A percentile compares a stretch with the other conserved stretches of the same genome.
These are phyloP conservation scores for Xylaria cubensis DNA, from an alignment of 495 filamentous ascomycete species.

Conservation along the genomic window DNA sequence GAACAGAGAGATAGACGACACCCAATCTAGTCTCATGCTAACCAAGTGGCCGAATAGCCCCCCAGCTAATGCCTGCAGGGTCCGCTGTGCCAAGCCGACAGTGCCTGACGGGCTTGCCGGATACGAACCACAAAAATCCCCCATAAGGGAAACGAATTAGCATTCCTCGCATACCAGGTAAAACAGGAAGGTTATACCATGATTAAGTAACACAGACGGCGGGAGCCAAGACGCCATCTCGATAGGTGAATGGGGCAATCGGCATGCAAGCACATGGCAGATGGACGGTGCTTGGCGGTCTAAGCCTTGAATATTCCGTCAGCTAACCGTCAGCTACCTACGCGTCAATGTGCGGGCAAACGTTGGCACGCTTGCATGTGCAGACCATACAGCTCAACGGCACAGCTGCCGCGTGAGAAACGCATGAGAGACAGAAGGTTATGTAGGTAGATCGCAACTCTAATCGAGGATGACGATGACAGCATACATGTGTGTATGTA, in stretches of 20 bases:
- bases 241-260: conserved; percentile 18
- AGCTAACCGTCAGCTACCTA: conserved; percentile 5
- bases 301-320: conserved; percentile 10
- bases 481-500: not conserved
- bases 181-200: conserved; percentile 5
- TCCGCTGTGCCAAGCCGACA: conserved; percentile 1
- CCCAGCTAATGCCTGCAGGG: not conserved
- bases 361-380: not conserved
- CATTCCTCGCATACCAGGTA: not conserved
- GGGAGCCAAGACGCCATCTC: conserved; percentile 26
- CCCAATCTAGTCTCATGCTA: no score
- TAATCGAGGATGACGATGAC: not conserved
- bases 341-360: conserved; percentile 4
- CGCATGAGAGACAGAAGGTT: no score
- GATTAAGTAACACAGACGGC: not conserved
- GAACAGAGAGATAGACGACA: no score
- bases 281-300: conserved; percentile 12
- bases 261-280: conserved; percentile 14
- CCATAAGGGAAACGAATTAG: not conserved
- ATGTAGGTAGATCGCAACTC: not conserved
- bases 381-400: not conserved
- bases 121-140: conserved; percentile 11
- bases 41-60: not conserved
- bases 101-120: conserved; percentile 16
- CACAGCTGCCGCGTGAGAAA: not conserved